Base-by-base conservation (phyloP, 1,284 basidiomycete genomes). In the Fomitiporia mediterranea region DNA sequence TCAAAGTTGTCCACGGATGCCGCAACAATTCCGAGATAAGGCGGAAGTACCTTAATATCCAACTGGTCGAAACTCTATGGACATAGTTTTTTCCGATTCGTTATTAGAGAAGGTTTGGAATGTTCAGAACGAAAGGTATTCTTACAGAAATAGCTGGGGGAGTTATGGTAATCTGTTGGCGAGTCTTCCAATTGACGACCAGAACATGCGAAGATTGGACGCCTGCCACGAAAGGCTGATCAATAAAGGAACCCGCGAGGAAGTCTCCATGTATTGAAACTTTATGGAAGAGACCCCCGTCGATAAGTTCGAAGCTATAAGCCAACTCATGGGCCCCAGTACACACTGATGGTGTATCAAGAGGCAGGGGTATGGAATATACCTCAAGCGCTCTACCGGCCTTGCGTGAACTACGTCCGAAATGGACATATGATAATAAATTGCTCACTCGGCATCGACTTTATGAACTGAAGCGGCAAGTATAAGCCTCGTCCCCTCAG, bases 131-230 rank as follows among this genome's bases (percentile, higher is more conserved):
- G 23, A 34, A 7, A 13, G 17, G 25, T 1, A 46, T 30, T 15
- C 57, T 30, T 35, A 59, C 57, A 21, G 55, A 38, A 39, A 28
- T 32, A 15, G 52, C 52, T 11, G 19, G 47, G 32, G 57, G 57
- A 23, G 19, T 39, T 34, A 59, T 46, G 25, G 53, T 59, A 7
- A 55, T 55, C 30, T 59, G 57, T 35, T 55, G 44, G 25, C 34
- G 28, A 30, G 54, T 56, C 51, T 56, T 53, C 58, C 58, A 60
- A 28, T 60, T 60, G 32, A 55, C 58, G 15, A 60, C 21, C 37
- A 60, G 32, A 19, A 56, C 51, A n/a, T 55, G 42, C 3, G 58
- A 53, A 11, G 46, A 44, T 9, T 52, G 50, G 17, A 51, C 27
- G 17, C 53, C 57, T 9, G 28, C 47, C 35, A 40, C 38, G 37